A percentile compares a stretch with the other conserved stretches of the same genome.
Conservation (phyloP, 1,284 basidiomycete species). For the Violaceomyces palustris region DNA sequence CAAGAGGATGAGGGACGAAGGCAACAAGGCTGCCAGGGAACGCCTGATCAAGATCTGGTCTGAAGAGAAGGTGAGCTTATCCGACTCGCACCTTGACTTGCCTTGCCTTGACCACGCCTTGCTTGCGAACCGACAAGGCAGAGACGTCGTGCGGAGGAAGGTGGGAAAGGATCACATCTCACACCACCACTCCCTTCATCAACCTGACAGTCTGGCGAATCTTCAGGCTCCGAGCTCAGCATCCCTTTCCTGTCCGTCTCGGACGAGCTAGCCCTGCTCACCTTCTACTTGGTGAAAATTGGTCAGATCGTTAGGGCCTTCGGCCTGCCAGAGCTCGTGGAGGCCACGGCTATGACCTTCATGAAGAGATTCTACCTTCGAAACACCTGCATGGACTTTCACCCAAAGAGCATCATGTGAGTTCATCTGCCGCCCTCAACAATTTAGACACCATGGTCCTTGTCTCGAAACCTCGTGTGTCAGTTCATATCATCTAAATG, state of each 20-base stretch:
- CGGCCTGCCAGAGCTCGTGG: conserved; percentile 82
- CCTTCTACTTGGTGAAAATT: conserved; percentile 83
- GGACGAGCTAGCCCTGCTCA: conserved; percentile 83
- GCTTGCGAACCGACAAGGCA: too few species aligned
- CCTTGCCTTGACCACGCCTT: too few species aligned
- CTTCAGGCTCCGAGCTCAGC: neutral
- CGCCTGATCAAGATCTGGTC: conserved; percentile 15
- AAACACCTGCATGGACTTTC: conserved; percentile 99
- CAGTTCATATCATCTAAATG: neutral
- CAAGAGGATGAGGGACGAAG: conserved; percentile 1
- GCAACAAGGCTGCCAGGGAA: conserved; percentile 11
- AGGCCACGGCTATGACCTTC: conserved; percentile 84
- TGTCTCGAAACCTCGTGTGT: too few species aligned
- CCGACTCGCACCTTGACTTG: too few species aligned
- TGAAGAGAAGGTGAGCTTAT: conserved; percentile 4
- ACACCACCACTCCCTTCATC: neutral
- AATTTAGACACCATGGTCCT: too few species aligned
- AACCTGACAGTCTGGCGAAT: neutral
- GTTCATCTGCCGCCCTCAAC: conserved; percentile 50
- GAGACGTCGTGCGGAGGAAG: too few species aligned
- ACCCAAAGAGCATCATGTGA: conserved; percentile 95
- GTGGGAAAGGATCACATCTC: conserved; percentile 1
- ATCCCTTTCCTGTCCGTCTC: conserved; percentile 68
- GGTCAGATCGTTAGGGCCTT: conserved; percentile 77
- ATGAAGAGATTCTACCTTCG: conserved; percentile 95